Evolutionary conservation across 176 grass and related monocot species (phyloP).

Genomic region (Carex pumila): DNA sequence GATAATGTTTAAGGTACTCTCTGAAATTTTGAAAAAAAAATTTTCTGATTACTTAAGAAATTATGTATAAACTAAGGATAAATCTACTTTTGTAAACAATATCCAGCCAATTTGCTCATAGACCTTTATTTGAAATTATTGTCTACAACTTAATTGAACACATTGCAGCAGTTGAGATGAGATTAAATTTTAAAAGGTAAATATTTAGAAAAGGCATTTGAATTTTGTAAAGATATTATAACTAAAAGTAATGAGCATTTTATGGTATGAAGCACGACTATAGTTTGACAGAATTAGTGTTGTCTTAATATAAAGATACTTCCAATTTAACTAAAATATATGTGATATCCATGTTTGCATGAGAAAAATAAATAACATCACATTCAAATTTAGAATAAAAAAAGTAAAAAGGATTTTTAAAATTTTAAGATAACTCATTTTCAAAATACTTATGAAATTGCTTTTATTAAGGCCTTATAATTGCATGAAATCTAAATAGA

Average conservation of each 20-base stretch:
- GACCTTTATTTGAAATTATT: not conserved
- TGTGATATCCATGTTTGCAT: not conserved
- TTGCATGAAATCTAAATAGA: conserved; percentile 8
- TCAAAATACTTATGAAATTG: not conserved
- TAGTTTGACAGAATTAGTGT: not conserved
- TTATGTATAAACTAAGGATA: not conserved
- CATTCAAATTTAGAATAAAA: not conserved
- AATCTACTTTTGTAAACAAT: no score
- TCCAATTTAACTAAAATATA: not conserved
- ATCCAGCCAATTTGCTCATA: not conserved
- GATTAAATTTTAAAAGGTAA: not conserved
- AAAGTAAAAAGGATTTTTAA: not conserved
- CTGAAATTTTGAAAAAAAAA: not conserved
- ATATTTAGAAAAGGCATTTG: not conserved
- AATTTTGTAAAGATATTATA: not conserved
- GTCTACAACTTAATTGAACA: not conserved
- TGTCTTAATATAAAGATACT: not conserved
- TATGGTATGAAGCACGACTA: not conserved
- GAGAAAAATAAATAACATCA: not conserved
- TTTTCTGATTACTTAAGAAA: not conserved
- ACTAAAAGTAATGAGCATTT: not conserved
- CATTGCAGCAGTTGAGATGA: not conserved
- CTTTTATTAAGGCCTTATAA: not conserved
- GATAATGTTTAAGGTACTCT: not conserved
- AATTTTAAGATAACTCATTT: not conserved